Conservation (phyloP, 2,329 filamentous ascomycete species). For the Paraconiothyrium brasiliense region DNA sequence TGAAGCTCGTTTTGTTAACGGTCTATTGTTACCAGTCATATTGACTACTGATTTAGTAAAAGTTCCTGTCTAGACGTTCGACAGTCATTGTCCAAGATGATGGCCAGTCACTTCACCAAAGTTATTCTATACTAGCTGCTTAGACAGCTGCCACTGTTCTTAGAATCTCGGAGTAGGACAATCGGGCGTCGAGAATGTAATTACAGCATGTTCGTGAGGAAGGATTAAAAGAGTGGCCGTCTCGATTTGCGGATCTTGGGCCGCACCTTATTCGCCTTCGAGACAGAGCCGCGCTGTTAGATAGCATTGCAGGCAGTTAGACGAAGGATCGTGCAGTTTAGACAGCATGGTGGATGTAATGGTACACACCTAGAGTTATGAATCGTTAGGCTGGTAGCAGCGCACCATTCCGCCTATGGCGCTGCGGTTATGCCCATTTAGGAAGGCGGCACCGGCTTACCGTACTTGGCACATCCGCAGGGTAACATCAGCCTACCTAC, state of each 20-base stretch:
- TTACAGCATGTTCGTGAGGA: too few species aligned
- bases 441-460: conserved; percentile 12
- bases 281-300: not conserved
- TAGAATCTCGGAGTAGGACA: too few species aligned
- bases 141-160: too few species aligned
- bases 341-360: not conserved
- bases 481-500: conserved; percentile 7
- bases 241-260: not conserved
- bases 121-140: too few species aligned
- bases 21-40: too few species aligned
- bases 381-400: not conserved
- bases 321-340: not conserved
- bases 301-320: not conserved
- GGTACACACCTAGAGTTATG: not conserved
- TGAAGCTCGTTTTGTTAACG: not conserved
- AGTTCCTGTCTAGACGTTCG: too few species aligned
- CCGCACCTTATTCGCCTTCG: not conserved
- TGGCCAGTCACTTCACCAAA: too few species aligned
- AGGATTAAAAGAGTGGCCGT: not conserved
- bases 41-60: too few species aligned
- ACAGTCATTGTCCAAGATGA: too few species aligned
- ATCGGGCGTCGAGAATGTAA: too few species aligned
- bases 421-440: conserved; percentile 5
- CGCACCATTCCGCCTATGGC: not conserved
- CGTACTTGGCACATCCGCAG: conserved; percentile 5